Evolutionary conservation across 2,329 filamentous ascomycete genomes (phyloP), one percentile per base, ranked within the genome.

Genomic region (Epichloe glyceriae): DNA sequence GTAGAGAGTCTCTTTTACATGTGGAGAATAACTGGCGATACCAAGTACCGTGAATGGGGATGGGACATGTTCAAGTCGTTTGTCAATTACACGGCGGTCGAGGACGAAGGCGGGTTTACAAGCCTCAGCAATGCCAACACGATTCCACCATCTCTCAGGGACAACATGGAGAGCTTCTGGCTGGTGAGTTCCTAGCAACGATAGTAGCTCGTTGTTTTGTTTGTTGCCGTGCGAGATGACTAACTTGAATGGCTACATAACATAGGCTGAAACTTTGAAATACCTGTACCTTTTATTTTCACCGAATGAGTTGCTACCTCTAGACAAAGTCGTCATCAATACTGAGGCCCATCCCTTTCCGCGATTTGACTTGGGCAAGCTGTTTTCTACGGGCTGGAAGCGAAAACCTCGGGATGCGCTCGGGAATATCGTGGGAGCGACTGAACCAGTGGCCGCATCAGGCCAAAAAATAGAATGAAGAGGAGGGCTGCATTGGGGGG

Each of bases 111-210:
- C 39, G 89, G 89, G 0, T 97, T 94, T 63, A 88, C 87, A 1
- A 90, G 85, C 57, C 73, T 97, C 54, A 75, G 75, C 17, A 80
- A 94, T 62, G 90, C 89, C 26, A 82, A 84, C 57, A 68, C 69
- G 5, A 68, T 93, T 10, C 89, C 90, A 19, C 81, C 88, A 0
- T 66, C 72, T 14, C 71, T 73, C 44, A 76, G 81, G 53, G 91
- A 98, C 67, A 97, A 97, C 60, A 96, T 98, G 91, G 93, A 98
- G 71, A 94, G 88, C 64, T 97, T 97, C 70, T 98, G 93, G 93
- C 79, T 98, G 73, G 85, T 88, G 70, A 71, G 84, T 72, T 33
- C 38, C 5, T 6, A 42, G 17, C 10, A 14, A 11, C 17, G 5
- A 30, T 14, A 26, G 11, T 7, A 42, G 3, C 11, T 20, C 17